A percentile compares a stretch with the other conserved stretches of the same genome.
These are phyloP conservation scores for Pulveroboletus sp. DNA, from an alignment of 768 basidiomycete genomes.

Conservation along the genomic window DNA sequence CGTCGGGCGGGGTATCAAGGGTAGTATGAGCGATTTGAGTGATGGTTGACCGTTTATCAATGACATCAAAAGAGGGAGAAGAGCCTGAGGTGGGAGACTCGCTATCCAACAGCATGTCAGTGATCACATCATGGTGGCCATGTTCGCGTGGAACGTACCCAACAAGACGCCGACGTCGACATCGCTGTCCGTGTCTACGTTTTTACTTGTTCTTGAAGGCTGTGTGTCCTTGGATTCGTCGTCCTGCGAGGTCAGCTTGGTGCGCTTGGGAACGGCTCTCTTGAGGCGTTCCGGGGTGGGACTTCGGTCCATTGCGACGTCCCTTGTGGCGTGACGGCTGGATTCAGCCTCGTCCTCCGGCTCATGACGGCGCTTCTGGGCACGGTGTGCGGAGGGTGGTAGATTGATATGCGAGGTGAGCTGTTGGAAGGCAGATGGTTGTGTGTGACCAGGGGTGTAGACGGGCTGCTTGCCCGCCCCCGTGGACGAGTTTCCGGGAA, in stretches of 20 bases:
- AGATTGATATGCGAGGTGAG: slow-evolving; percentile 50
- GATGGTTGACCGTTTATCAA: slow-evolving; percentile 65
- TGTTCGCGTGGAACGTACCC: slow-evolving; percentile 39
- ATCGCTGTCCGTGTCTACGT: slow-evolving; percentile 37
- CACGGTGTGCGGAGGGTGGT: slow-evolving; percentile 36
- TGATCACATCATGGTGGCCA: neutral
- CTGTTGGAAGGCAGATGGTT: slow-evolving; percentile 51
- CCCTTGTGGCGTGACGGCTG: slow-evolving; percentile 36
- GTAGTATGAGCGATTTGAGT: slow-evolving; percentile 66
- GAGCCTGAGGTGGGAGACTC: slow-evolving; percentile 71
- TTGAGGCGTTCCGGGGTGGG: slow-evolving; percentile 79
- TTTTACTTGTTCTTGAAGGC: slow-evolving; percentile 47
- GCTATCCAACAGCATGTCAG: slow-evolving; percentile 42
- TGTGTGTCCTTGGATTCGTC: slow-evolving; percentile 39
- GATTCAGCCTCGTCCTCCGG: slow-evolving; percentile 60
- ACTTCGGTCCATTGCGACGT: slow-evolving; percentile 80
- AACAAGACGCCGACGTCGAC: slow-evolving; percentile 75
- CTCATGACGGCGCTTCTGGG: slow-evolving; percentile 64
- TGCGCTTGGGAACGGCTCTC: slow-evolving; percentile 65
- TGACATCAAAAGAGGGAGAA: slow-evolving; percentile 68
- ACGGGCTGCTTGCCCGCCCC: slow-evolving; percentile 46
- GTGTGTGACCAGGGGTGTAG: slow-evolving; percentile 36
- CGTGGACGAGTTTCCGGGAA: slow-evolving; percentile 43
- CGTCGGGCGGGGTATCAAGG: slow-evolving; percentile 81
- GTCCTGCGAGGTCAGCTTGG: slow-evolving; percentile 28